These are phyloP conservation scores for Penicillium sumatraense DNA, from an alignment of 2,329 filamentous ascomycete species.

Conservation along the genomic window DNA sequence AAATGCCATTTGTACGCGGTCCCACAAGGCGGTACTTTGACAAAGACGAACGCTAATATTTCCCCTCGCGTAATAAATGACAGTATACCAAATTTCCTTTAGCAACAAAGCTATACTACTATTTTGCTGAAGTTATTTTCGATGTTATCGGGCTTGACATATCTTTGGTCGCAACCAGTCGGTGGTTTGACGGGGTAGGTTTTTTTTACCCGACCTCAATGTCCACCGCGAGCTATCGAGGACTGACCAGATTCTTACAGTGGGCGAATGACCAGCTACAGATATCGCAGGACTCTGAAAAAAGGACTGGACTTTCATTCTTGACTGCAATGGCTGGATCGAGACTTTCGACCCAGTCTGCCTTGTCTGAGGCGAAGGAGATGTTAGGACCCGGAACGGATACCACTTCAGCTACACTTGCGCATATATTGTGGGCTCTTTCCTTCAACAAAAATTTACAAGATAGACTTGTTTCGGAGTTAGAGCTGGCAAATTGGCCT, in stretches of 20 bases:
- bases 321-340: neutral
- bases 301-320: neutral
- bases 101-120: neutral
- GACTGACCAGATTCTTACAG: neutral
- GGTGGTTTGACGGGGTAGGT: neutral
- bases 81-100: neutral
- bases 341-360: neutral
- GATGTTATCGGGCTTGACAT: neutral
- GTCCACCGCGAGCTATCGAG: neutral
- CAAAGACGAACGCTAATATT: neutral
- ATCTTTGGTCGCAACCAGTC: neutral
- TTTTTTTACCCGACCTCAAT: neutral
- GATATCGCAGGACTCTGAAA: neutral
- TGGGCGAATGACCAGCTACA: neutral
- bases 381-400: neutral
- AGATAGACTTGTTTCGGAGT: neutral
- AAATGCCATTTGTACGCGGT: neutral
- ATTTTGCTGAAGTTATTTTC: neutral
- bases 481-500: neutral
- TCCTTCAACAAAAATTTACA: neutral
- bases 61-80: neutral
- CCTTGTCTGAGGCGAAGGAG: neutral
- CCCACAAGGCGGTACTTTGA: neutral
- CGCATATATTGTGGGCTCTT: neutral
- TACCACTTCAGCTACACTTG: neutral